Evolutionary conservation across 805 yeast species (phyloP).

Genomic region (Metschnikowia hibisci): DNA sequence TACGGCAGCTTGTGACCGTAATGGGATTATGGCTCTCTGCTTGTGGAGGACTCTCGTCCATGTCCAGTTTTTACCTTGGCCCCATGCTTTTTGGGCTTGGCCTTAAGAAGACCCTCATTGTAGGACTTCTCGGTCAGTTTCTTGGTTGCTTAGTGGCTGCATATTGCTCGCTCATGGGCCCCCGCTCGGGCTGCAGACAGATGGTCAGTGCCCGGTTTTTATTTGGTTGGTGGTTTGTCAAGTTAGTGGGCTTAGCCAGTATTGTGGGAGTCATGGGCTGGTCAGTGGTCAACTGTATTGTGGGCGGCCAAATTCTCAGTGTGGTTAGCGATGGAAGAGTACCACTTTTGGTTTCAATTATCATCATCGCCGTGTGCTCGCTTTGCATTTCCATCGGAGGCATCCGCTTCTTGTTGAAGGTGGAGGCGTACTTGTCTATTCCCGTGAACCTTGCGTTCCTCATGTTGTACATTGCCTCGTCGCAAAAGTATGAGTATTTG

Average conservation of each 20-base stretch:
- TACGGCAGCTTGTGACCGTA: constrained; percentile 40
- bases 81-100: constrained; percentile 69
- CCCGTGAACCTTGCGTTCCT: constrained; percentile 68
- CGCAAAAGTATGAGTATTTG: constrained; percentile 42
- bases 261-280: constrained; percentile 83
- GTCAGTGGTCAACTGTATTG: constrained; percentile 87
- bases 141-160: constrained; percentile 78
- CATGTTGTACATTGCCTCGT: constrained; percentile 60
- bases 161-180: constrained; percentile 83
- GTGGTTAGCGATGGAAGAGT: constrained; percentile 62
- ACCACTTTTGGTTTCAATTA: constrained; percentile 70
- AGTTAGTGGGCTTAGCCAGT: constrained; percentile 66
- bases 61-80: constrained; percentile 79
- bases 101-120: constrained; percentile 55
- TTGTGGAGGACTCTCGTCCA: constrained; percentile 82
- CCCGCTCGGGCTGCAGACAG: constrained; percentile 84
- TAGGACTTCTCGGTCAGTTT: constrained; percentile 60
- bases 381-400: constrained; percentile 74
- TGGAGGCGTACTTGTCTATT: constrained; percentile 63
- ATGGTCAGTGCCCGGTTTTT: constrained; percentile 78
- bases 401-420: constrained; percentile 62
- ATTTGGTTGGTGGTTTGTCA: constrained; percentile 85
- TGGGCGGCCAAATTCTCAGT: constrained; percentile 79
- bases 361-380: constrained; percentile 62
- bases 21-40: constrained; percentile 81